A percentile compares a stretch with the other conserved stretches of the same genome.
Conservation (phyloP, 1,284 basidiomycete genomes). For the Mycena sp. region DNA sequence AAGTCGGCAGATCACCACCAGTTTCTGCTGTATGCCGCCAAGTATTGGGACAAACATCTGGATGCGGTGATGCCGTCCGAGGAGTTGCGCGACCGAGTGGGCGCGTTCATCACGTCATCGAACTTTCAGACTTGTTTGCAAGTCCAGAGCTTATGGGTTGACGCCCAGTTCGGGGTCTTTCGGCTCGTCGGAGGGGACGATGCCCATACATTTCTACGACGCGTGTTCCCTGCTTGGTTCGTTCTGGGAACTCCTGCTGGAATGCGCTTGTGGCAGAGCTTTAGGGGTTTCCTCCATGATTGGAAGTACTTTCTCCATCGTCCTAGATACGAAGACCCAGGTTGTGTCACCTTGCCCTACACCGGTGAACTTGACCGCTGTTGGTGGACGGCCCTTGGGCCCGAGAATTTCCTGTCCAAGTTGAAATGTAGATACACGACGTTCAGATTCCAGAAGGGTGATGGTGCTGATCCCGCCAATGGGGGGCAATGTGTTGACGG, state of each 20-base stretch:
- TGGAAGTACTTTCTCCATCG: too few relatives aligned
- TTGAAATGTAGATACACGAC: slow-evolving; percentile 30
- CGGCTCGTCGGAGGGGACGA: not conserved
- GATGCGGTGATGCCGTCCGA: slow-evolving; percentile 21
- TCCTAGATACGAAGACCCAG: too few relatives aligned
- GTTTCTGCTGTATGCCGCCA: slow-evolving; percentile 39
- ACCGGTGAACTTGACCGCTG: slow-evolving; percentile 36
- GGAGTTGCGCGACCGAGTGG: slow-evolving; percentile 20
- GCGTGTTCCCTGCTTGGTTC: slow-evolving; percentile 32
- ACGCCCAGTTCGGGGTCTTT: slow-evolving; percentile 34
- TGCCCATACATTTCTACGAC: slow-evolving; percentile 20
- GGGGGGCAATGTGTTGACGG: slow-evolving; percentile 27
- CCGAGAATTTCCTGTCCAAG: slow-evolving; percentile 33
- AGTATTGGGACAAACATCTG: slow-evolving; percentile 43
- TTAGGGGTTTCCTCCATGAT: slow-evolving; percentile 32
- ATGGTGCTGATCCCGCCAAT: not conserved
- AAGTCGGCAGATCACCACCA: slow-evolving; percentile 31
- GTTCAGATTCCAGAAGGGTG: slow-evolving; percentile 28
- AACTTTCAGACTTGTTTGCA: slow-evolving; percentile 41
- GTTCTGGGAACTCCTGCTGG: slow-evolving; percentile 1
- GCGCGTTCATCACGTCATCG: slow-evolving; percentile 33
- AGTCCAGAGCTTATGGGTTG: slow-evolving; percentile 41
- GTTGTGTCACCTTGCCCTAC: slow-evolving; percentile 17
- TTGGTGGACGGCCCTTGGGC: slow-evolving; percentile 37
- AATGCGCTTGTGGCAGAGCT: slow-evolving; percentile 28